A percentile compares a stretch with the other conserved stretches of the same genome.
Evolutionary conservation across 2,329 filamentous ascomycete genomes (phyloP).

Genomic region (Pseudocercospora eumusae): DNA sequence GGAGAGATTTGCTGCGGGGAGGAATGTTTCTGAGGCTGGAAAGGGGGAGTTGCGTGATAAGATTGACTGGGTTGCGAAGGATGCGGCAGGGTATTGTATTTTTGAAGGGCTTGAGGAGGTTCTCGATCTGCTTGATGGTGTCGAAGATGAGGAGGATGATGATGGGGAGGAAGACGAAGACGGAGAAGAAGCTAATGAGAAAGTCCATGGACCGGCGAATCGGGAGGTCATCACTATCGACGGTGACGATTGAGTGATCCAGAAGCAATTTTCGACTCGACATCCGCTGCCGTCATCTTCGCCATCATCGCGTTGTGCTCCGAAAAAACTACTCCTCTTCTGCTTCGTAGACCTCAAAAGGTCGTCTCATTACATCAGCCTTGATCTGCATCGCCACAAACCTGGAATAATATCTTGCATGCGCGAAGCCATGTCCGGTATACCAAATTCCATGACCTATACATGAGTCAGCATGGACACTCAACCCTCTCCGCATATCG

Average conservation of each 20-base stretch:
- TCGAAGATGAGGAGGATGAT: not conserved
- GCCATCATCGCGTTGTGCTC: too few relatives aligned
- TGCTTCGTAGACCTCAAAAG: not conserved
- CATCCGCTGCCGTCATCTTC: too few relatives aligned
- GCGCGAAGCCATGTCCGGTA: not conserved
- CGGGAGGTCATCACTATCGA: too few relatives aligned
- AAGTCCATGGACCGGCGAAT: too few relatives aligned
- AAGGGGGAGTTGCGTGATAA: slow-evolving; percentile 16
- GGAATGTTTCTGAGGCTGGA: slow-evolving; percentile 12
- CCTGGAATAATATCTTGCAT: not conserved
- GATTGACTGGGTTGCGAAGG: slow-evolving; percentile 13
- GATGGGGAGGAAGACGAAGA: slow-evolving; percentile 25
- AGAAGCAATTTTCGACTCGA: too few relatives aligned
- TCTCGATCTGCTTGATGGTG: not conserved
- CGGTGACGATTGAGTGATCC: too few relatives aligned
- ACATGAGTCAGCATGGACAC: not conserved
- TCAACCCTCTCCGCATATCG: not conserved
- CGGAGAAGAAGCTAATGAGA: slow-evolving; percentile 31
- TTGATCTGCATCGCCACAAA: not conserved
- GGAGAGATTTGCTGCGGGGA: slow-evolving; percentile 2
- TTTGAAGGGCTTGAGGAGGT: slow-evolving; percentile 6
- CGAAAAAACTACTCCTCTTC: too few relatives aligned
- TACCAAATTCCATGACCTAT: not conserved
- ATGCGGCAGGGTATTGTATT: not conserved
- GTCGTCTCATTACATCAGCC: not conserved